Evolutionary conservation across 768 basidiomycete species (phyloP), one percentile per base, ranked within the genome.

Genomic region (Boletus rubroflammeus): DNA sequence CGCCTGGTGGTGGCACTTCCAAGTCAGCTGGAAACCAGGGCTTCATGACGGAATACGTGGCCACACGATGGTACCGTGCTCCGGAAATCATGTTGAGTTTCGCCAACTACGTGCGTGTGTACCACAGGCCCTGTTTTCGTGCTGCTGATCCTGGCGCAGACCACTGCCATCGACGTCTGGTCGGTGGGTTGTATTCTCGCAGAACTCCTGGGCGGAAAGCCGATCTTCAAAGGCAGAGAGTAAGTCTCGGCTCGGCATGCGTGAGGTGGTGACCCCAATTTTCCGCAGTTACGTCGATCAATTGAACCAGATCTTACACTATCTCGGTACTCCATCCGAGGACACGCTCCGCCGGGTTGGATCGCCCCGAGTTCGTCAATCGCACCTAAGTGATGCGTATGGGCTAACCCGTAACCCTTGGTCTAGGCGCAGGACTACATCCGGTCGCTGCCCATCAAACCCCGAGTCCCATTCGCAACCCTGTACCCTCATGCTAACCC

Each of bases 11-110:
- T 43, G 87, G 88, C 32, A 83, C 81, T 34, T 86, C 83, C 49
- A 84, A 79, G 59, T 79, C 85, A 1, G 84, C 87, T 21, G 85
- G 86, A 35, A 89, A 90, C 64, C 88, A 88, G 65, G 96, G 96
- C 0, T 98, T 98, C 75, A 98, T 98, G 96, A 98, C 97, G 0
- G 97, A 98, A 74, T 98, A 96, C 70, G 90, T 98, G 31, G 96
- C 96, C n/a, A 99, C 96, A 8, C 81, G 96, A 53, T 98, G 96
- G 96, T 99, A 99, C 70, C 80, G 96, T 34, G 96, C 96, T 21
- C 96, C 97, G 0, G 97, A 99, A 75, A 99, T 98, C 73, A 99
- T 98, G 97, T 70, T 98, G 63, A 94, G 92, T 75, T 96, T 93
- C 62, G 91, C 91, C 21, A 93, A 93, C 75, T 93, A 93, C 66